phyloP scores from a whole-genome alignment of 768 basidiomycete genomes.

The Dictyophora rubrovolvata region DNA sequence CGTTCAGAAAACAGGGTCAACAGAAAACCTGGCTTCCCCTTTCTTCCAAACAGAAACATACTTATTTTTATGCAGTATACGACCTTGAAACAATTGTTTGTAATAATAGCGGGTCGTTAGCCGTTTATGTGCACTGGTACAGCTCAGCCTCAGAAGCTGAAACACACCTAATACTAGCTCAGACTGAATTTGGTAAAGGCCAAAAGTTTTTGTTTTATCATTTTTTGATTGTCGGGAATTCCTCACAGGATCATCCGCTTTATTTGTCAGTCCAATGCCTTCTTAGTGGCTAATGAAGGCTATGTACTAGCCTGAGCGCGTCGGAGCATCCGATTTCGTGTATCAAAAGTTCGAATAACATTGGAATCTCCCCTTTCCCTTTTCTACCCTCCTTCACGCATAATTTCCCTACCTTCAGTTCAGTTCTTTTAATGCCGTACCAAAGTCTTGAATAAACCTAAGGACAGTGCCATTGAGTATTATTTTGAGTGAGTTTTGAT shows the following conservation, averaged over 20 bases:
- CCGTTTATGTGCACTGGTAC: no score
- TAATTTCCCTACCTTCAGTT: neutral
- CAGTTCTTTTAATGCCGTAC: neutral
- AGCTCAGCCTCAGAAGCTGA: no score
- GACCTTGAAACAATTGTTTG: no score
- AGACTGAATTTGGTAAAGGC: neutral
- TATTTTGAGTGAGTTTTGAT: neutral
- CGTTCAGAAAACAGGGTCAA: no score
- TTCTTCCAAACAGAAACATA: no score
- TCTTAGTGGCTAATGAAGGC: neutral
- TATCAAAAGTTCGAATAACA: neutral
- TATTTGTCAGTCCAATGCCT: neutral
- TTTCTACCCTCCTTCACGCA: neutral
- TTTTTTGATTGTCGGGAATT: neutral
- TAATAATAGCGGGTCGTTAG: no score
- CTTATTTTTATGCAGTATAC: no score
- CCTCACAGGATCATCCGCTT: neutral
- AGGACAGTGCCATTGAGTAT: neutral
- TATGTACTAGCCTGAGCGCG: neutral
- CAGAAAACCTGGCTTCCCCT: no score
- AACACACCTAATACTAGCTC: neutral
- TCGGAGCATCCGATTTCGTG: neutral
- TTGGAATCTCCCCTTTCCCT: neutral
- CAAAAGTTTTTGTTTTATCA: neutral
- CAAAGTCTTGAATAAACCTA: neutral